Base-by-base conservation (phyloP, 2,329 filamentous ascomycete species). In the Ophiocordyceps camponoti-floridani region DNA sequence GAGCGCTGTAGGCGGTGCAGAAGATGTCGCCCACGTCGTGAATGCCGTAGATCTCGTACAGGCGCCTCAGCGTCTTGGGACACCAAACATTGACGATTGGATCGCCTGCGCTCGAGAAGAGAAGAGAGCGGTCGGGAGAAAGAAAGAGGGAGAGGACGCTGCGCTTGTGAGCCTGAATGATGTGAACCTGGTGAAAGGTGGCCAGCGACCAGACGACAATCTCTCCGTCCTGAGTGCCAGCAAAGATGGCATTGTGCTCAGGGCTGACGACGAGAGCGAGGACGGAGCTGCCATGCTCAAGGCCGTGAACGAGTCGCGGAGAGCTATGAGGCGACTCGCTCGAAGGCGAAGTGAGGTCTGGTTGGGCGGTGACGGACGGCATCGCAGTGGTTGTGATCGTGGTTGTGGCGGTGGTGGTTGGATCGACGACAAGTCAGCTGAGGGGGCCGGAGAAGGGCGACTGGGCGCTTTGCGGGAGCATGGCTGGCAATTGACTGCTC, bases 1-100 rank as follows among this genome's bases (percentile, higher is more conserved):
- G 73, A 7, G 77, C 66, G 4, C 87, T 94, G 61, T 94, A 95
- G 1, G 82, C 82, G n/a, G 94, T 80, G 53, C 86, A 94, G 60
- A 96, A 96, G 47, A 98, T 78, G 64, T 98, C 91, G 47, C 91
- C 91, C 38, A 94, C 84, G 54, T 96, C 91, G 62, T 94, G 89
- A 43, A 81, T 82, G 49, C 87, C 93, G 67, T 94, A 94, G 49
- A 96, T 84, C 50, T 91, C 86, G 65, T 88, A 91, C 1, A 91
- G 70, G 27, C 83, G 79, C 46, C 73, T 74, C 59, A 94, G 79
- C 6, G 77, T 81, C 40, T 68, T 71, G 2, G 88, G 84, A 53
- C 79, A 82, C 91, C 91, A 98, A 40, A 94, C 85, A 59, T 94
- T 95, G 57, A 96, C 81, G 47, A 95, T 82, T 2, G 89, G 84